A percentile compares a stretch with the other conserved stretches of the same genome.
These are phyloP conservation scores for Penicillium sp. DNA, from an alignment of 2,329 filamentous ascomycete genomes.

Conservation along the genomic window DNA sequence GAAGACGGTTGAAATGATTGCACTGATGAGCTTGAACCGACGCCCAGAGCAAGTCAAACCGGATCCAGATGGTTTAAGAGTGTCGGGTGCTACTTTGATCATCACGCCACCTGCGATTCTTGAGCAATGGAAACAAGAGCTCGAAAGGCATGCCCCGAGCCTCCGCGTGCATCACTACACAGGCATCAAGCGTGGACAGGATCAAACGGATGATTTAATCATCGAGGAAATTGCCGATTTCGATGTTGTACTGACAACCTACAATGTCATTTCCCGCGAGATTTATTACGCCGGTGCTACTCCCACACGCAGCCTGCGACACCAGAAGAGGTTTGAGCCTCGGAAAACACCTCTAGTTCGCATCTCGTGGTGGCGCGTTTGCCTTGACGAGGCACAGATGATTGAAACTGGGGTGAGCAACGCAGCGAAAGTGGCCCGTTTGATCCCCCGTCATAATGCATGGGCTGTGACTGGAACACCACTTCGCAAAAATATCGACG, in stretches of 20 bases:
- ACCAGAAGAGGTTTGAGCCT: constrained; percentile 66
- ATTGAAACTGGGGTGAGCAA: constrained; percentile 86
- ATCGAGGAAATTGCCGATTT: constrained; percentile 51
- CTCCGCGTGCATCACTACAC: constrained; percentile 62
- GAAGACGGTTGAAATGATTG: constrained; percentile 56
- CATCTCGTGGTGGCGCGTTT: constrained; percentile 85
- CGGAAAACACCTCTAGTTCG: constrained; percentile 76
- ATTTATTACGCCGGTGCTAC: constrained; percentile 74
- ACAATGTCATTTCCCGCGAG: constrained; percentile 75
- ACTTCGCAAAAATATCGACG: constrained; percentile 75
- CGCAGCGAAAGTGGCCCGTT: constrained; percentile 76
- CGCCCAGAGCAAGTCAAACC: constrained; percentile 25
- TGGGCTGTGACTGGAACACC: constrained; percentile 95
- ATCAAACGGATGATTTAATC: constrained; percentile 44
- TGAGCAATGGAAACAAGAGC: constrained; percentile 66
- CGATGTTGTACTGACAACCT: constrained; percentile 67
- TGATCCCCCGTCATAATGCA: constrained; percentile 81
- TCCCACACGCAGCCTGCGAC: constrained; percentile 71
- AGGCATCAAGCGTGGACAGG: constrained; percentile 51
- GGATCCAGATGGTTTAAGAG: constrained; percentile 31
- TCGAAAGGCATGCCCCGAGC: constrained; percentile 60
- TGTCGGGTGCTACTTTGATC: constrained; percentile 63
- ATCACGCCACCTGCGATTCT: constrained; percentile 66
- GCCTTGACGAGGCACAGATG: constrained; percentile 77
- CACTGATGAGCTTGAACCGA: constrained; percentile 48